These are phyloP conservation scores for Akanthomyces lecanii DNA, from an alignment of 2,329 filamentous ascomycete genomes.

Conservation along the genomic window DNA sequence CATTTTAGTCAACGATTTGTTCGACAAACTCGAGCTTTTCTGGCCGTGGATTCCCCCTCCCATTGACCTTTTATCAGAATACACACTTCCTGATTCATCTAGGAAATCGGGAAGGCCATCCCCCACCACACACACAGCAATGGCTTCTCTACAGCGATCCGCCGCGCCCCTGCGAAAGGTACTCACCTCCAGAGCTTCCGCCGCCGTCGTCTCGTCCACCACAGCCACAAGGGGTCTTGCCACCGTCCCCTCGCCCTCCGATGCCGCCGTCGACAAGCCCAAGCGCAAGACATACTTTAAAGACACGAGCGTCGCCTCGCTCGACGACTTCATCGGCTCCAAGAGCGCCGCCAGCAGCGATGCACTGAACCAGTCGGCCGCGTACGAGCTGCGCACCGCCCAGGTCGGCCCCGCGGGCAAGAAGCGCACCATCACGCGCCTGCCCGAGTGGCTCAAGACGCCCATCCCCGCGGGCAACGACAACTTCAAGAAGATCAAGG, in stretches of 20 bases:
- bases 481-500: slow-evolving; percentile 93
- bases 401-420: slow-evolving; percentile 60
- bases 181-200: slow-evolving; percentile 25
- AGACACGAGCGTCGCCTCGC: slow-evolving; percentile 51
- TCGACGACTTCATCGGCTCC: slow-evolving; percentile 53
- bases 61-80: not conserved
- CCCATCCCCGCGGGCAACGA: slow-evolving; percentile 75
- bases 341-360: slow-evolving; percentile 27
- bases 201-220: slow-evolving; percentile 21
- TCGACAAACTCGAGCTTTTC: slow-evolving; percentile 12
- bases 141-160: slow-evolving; percentile 40
- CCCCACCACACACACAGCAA: slow-evolving; percentile 20
- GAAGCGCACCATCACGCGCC: slow-evolving; percentile 63
- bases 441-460: slow-evolving; percentile 95
- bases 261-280: slow-evolving; percentile 24
- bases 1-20: slow-evolving; percentile 18
- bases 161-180: slow-evolving; percentile 41
- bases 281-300: slow-evolving; percentile 53
- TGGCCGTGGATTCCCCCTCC: not conserved
- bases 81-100: not conserved
- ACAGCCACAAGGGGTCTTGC: slow-evolving; percentile 38
- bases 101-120: not conserved
- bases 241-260: slow-evolving; percentile 39
- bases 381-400: slow-evolving; percentile 58
- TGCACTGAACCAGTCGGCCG: slow-evolving; percentile 45